Conservation (phyloP, 2,329 filamentous ascomycete species). For the Cytospora paraplurivora region DNA sequence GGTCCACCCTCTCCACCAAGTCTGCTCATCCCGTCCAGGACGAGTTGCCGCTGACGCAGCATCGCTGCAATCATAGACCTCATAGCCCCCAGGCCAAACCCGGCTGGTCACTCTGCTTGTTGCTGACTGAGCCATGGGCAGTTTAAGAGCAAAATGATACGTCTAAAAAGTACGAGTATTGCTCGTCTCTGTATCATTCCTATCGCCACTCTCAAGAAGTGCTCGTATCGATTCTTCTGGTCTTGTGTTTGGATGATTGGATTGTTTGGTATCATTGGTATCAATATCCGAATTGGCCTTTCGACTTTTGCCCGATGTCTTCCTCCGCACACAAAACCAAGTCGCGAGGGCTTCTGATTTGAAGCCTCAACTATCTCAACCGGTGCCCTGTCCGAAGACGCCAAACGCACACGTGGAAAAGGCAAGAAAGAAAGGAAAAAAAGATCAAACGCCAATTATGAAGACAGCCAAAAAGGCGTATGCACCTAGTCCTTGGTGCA, state of each 20-base stretch:
- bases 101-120: too few relatives aligned
- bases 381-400: constrained; percentile 15
- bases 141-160: too few relatives aligned
- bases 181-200: not conserved
- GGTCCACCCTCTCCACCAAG: too few relatives aligned
- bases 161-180: not conserved
- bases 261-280: constrained; percentile 30
- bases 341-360: constrained; percentile 4
- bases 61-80: too few relatives aligned
- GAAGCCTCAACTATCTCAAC: not conserved
- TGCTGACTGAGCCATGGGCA: too few relatives aligned
- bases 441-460: not conserved
- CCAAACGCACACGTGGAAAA: constrained; percentile 16
- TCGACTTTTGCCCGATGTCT: constrained; percentile 14
- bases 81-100: too few relatives aligned
- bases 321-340: constrained; percentile 8
- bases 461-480: not conserved
- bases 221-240: not conserved
- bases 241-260: constrained; percentile 11
- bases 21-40: too few relatives aligned
- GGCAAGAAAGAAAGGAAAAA: constrained; percentile 8
- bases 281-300: constrained; percentile 24
- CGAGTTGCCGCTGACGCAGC: too few relatives aligned
- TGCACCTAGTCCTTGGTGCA: not conserved
- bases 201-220: not conserved